Conservation (phyloP, 208 protist genomes). For the Phytomonas sp. region DNA sequence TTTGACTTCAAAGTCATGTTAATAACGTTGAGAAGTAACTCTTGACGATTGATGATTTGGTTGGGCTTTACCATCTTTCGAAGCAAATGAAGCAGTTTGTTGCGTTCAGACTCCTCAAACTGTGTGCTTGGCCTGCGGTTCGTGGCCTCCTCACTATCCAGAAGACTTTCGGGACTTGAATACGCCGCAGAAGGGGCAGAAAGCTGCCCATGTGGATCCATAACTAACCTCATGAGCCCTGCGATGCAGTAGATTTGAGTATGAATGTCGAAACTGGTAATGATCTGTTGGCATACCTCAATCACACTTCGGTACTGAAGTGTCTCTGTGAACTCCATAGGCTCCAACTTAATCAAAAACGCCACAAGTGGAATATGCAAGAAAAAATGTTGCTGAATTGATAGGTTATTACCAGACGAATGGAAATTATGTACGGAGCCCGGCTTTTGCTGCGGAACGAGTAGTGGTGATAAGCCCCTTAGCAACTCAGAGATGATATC, state of each 20-base stretch:
- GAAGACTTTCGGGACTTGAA: background rate
- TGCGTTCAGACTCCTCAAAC: constrained; percentile 18
- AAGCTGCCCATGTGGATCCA: constrained; percentile 56
- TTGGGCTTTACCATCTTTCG: constrained; percentile 82
- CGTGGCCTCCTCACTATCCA: constrained; percentile 7
- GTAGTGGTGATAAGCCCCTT: constrained; percentile 57
- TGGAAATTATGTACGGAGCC: background rate
- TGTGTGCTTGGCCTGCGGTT: background rate
- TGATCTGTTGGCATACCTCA: constrained; percentile 68
- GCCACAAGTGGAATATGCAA: constrained; percentile 79
- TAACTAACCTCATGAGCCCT: constrained; percentile 73
- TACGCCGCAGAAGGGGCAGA: constrained; percentile 6
- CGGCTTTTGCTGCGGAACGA: constrained; percentile 13
- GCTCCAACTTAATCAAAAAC: constrained; percentile 69
- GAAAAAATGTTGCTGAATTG: constrained; percentile 15
- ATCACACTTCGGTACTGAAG: constrained; percentile 54
- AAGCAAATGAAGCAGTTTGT: constrained; percentile 43
- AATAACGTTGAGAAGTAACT: constrained; percentile 66
- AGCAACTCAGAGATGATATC: constrained; percentile 67
- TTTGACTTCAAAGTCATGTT: constrained; percentile 82
- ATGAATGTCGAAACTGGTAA: constrained; percentile 71
- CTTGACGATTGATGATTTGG: constrained; percentile 85
- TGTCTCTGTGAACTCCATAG: constrained; percentile 44
- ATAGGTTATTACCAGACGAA: background rate
- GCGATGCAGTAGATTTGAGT: constrained; percentile 74